A percentile compares a stretch with the other conserved stretches of the same genome.
phyloP scores from a whole-genome alignment of 2,329 filamentous ascomycete genomes.

The Penicillium capsulatum region DNA sequence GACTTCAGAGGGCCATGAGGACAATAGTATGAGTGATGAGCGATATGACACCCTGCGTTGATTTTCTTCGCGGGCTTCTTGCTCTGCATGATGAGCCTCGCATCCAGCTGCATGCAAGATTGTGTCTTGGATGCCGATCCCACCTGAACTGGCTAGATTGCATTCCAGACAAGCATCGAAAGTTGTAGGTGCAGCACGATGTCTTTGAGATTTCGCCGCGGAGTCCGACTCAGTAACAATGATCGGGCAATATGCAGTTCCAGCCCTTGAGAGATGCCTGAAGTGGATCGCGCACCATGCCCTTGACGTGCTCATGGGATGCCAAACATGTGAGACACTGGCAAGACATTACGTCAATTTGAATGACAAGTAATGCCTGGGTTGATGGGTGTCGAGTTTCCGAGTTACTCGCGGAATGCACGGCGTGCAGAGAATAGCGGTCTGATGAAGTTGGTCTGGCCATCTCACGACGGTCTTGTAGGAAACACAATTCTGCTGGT shows the following conservation, averaged over 20 bases:
- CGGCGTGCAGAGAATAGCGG: slow-evolving; percentile 13
- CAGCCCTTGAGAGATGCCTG: too few relatives aligned
- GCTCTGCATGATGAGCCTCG: slow-evolving; percentile 18
- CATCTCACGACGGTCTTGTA: too few relatives aligned
- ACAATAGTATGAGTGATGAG: slow-evolving; percentile 4
- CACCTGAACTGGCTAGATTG: slow-evolving; percentile 12
- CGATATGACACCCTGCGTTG: slow-evolving; percentile 4
- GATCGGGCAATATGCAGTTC: too few relatives aligned
- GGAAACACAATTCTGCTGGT: too few relatives aligned
- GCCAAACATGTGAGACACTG: too few relatives aligned
- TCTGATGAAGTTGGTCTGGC: too few relatives aligned
- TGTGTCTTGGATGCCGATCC: slow-evolving; percentile 13
- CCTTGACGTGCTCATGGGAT: too few relatives aligned
- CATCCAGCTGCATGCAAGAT: slow-evolving; percentile 12
- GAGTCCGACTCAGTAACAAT: background rate
- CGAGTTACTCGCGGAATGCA: slow-evolving; percentile 1
- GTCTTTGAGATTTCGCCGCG: slow-evolving; percentile 7
- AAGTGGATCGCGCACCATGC: too few relatives aligned
- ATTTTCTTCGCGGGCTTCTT: slow-evolving; percentile 7
- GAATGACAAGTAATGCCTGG: background rate
- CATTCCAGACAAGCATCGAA: slow-evolving; percentile 19
- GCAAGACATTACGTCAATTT: slow-evolving; percentile 3
- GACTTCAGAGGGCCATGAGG: slow-evolving; percentile 8
- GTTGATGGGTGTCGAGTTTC: background rate
- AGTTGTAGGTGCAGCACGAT: too few relatives aligned